A percentile compares a stretch with the other conserved stretches of the same genome.
phyloP scores from a whole-genome alignment of 306 rosid species.

The Fragaria iinumae region DNA sequence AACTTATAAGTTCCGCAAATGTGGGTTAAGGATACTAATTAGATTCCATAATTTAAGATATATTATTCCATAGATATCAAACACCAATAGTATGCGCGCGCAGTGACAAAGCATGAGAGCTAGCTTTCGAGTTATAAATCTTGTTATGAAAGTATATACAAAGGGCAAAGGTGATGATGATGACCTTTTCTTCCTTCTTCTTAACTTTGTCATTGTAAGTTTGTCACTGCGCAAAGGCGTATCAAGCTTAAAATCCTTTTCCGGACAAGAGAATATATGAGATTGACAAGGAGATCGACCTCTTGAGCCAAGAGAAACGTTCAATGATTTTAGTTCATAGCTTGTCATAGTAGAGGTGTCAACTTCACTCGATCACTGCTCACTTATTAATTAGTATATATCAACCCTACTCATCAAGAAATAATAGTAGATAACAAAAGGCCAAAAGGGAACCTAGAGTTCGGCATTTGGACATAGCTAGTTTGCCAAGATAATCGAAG shows the following conservation, averaged over 20 bases:
- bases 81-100: background rate
- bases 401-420: background rate
- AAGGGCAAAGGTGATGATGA: background rate
- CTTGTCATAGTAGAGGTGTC: background rate
- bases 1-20: background rate
- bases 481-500: background rate
- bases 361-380: background rate
- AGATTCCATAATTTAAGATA: background rate
- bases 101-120: background rate
- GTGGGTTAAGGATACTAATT: too few relatives aligned
- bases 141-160: background rate
- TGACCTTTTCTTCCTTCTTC: background rate
- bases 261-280: background rate
- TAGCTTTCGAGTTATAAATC: background rate
- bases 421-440: background rate
- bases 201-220: background rate
- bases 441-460: conserved; percentile 1
- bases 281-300: background rate
- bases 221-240: too few relatives aligned
- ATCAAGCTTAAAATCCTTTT: background rate
- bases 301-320: background rate
- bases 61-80: background rate
- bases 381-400: background rate
- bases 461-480: background rate
- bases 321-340: background rate